phyloP scores from a whole-genome alignment of 1,284 basidiomycete species.

The Exsudoporus floridanus region DNA sequence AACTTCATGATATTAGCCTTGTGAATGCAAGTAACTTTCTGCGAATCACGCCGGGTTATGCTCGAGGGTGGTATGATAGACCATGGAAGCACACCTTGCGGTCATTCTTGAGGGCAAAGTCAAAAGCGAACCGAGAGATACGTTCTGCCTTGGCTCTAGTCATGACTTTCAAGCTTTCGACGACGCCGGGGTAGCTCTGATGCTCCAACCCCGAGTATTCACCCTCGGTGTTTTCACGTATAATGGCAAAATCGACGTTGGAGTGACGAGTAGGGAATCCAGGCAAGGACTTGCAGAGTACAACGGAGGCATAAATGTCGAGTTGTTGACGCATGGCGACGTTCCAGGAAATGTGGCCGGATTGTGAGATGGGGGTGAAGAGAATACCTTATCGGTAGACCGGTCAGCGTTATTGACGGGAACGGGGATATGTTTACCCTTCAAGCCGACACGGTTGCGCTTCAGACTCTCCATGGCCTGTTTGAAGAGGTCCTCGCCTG shows the following conservation, averaged over 20 bases:
- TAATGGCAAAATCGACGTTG: constrained; percentile 98
- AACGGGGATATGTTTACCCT: constrained; percentile 57
- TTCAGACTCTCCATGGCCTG: constrained; percentile 96
- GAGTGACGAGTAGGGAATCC: constrained; percentile 95
- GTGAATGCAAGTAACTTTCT: constrained; percentile 99
- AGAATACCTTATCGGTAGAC: constrained; percentile 74
- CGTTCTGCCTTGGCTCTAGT: constrained; percentile 96
- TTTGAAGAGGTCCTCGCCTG: constrained; percentile 94
- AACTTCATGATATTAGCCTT: constrained; percentile 99
- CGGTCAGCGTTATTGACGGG: background rate
- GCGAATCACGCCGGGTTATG: constrained; percentile 15
- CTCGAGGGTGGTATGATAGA: background rate
- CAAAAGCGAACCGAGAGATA: constrained; percentile 96
- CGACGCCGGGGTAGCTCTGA: constrained; percentile 97
- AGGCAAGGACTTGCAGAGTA: constrained; percentile 97
- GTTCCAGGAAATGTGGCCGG: constrained; percentile 99
- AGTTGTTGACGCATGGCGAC: constrained; percentile 99
- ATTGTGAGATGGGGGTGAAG: constrained; percentile 96
- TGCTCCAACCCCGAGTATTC: constrained; percentile 99
- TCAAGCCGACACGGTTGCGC: constrained; percentile 97
- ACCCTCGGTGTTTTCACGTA: constrained; percentile 99
- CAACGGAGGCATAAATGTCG: constrained; percentile 98
- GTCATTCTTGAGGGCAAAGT: constrained; percentile 98
- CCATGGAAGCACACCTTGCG: constrained; percentile 67
- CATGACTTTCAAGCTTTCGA: constrained; percentile 97